These are phyloP conservation scores for Paralagenidium karlingii DNA, from an alignment of 352 stramenopile genomes.

Conservation along the genomic window DNA sequence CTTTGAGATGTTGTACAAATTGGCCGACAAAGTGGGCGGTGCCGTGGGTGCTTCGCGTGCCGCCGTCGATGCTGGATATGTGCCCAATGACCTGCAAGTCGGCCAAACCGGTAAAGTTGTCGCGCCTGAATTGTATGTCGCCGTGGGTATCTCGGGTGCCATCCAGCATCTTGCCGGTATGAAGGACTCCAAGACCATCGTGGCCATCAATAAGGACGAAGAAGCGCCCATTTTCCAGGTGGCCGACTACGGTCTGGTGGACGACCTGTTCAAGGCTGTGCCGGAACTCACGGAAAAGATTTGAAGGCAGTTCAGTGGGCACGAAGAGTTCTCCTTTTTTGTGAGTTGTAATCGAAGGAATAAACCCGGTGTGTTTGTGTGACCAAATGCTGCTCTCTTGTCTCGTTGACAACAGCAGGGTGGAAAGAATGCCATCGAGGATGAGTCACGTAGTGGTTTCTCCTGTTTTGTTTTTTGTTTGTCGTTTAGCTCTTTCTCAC, in stretches of 20 bases:
- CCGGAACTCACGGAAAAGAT: constrained; percentile 98
- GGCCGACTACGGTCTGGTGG: constrained; percentile 97
- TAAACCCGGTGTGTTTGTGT: no score
- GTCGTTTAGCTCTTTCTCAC: no score
- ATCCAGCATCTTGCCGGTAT: constrained; percentile 99
- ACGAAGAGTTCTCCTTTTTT: no score
- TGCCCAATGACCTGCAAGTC: constrained; percentile 98
- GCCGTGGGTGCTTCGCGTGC: constrained; percentile 95
- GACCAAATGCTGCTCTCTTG: not conserved
- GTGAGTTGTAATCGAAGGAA: no score
- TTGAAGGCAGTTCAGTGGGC: no score
- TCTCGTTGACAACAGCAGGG: not conserved
- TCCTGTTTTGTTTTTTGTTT: no score
- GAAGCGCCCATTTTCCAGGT: constrained; percentile 99
- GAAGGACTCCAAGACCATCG: constrained; percentile 99
- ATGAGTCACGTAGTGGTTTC: no score
- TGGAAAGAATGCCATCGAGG: no score
- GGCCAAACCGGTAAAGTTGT: constrained; percentile 99
- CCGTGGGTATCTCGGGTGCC: constrained; percentile 94
- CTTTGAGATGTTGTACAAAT: constrained; percentile 95
- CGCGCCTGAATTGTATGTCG: constrained; percentile 95
- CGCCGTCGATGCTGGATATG: constrained; percentile 96
- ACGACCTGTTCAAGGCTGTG: constrained; percentile 95
- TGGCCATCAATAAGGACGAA: constrained; percentile 99
- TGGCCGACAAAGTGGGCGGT: constrained; percentile 96